Evolutionary conservation across 2,329 filamentous ascomycete species (phyloP).

Genomic region (Curvularia sp.): DNA sequence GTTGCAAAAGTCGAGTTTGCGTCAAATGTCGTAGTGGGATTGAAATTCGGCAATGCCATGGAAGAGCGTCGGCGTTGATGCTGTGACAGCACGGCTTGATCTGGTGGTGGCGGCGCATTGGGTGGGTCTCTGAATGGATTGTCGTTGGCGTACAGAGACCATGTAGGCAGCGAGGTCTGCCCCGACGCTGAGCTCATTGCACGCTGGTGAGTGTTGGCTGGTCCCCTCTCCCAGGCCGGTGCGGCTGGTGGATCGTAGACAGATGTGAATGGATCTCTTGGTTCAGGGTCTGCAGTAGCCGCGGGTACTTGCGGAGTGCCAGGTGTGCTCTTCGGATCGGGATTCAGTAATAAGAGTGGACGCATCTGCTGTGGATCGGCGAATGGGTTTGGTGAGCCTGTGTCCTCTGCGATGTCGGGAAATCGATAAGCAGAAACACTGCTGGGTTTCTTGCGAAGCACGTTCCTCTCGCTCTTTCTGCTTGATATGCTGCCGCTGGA

Average conservation of each 20-base stretch:
- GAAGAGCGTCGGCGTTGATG: slow-evolving; percentile 31
- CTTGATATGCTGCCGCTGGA: slow-evolving; percentile 44
- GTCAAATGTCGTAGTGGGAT: slow-evolving; percentile 26
- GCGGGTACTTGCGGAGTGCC: slow-evolving; percentile 37
- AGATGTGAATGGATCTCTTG: slow-evolving; percentile 43
- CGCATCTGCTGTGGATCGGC: slow-evolving; percentile 34
- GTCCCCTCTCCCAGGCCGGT: slow-evolving; percentile 35
- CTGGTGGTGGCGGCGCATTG: slow-evolving; percentile 32
- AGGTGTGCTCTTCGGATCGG: slow-evolving; percentile 32
- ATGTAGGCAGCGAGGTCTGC: slow-evolving; percentile 39
- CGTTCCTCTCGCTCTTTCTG: slow-evolving; percentile 41
- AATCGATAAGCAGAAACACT: slow-evolving; percentile 40
- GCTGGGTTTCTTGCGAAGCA: slow-evolving; percentile 41
- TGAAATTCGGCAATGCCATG: slow-evolving; percentile 29
- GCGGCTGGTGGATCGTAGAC: slow-evolving; percentile 36
- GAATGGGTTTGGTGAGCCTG: slow-evolving; percentile 39
- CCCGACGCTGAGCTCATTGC: slow-evolving; percentile 41
- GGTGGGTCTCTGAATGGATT: slow-evolving; percentile 40
- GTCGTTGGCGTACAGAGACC: slow-evolving; percentile 34
- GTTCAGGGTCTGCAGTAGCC: slow-evolving; percentile 26
- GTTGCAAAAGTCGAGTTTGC: slow-evolving; percentile 31
- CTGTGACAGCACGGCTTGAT: slow-evolving; percentile 32
- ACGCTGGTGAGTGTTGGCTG: slow-evolving; percentile 33
- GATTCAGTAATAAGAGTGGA: slow-evolving; percentile 35
- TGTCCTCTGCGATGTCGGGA: slow-evolving; percentile 38